A percentile compares a stretch with the other conserved stretches of the same genome.
Evolutionary conservation across 495 filamentous ascomycete genomes (phyloP).

Genomic region (Antarctomyces pellizariae): DNA sequence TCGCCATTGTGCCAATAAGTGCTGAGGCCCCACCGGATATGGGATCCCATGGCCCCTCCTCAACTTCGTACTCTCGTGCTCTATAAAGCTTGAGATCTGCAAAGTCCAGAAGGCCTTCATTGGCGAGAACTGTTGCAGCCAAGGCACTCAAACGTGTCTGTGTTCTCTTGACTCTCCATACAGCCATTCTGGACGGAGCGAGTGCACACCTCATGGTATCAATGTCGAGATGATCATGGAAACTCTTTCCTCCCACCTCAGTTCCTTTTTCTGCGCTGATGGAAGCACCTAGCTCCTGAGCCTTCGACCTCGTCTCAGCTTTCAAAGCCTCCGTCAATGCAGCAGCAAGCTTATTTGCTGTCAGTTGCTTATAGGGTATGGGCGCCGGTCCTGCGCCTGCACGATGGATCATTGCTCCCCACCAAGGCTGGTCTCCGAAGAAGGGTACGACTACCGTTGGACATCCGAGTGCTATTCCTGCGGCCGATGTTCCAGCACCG

Average conservation of each 20-base stretch:
- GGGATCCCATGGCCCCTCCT: slow-evolving; percentile 48
- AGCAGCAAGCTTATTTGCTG: slow-evolving; percentile 32
- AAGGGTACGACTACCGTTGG: slow-evolving; percentile 65
- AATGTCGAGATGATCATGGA: slow-evolving; percentile 41
- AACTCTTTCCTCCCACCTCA: slow-evolving; percentile 37
- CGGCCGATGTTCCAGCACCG: slow-evolving; percentile 62
- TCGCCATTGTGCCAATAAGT: slow-evolving; percentile 48
- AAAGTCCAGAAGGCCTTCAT: slow-evolving; percentile 34
- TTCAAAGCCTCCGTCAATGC: slow-evolving; percentile 35
- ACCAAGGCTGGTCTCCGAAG: slow-evolving; percentile 72
- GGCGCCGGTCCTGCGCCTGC: slow-evolving; percentile 51
- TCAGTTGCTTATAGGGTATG: slow-evolving; percentile 46
- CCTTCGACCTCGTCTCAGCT: slow-evolving; percentile 29
- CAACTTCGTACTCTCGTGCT: slow-evolving; percentile 42
- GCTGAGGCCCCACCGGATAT: slow-evolving; percentile 49
- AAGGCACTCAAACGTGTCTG: slow-evolving; percentile 41
- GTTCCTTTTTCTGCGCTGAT: slow-evolving; percentile 44
- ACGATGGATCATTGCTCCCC: slow-evolving; percentile 51
- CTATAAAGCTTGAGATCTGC: slow-evolving; percentile 49
- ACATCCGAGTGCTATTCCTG: slow-evolving; percentile 39
- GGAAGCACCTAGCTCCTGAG: slow-evolving; percentile 29
- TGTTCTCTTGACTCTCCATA: slow-evolving; percentile 44
- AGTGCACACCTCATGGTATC: slow-evolving; percentile 38
- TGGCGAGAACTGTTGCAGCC: slow-evolving; percentile 38
- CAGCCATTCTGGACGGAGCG: slow-evolving; percentile 37